Conservation (phyloP, 2,329 filamentous ascomycete genomes). For the Ceratocystis cacaofunesta region DNA sequence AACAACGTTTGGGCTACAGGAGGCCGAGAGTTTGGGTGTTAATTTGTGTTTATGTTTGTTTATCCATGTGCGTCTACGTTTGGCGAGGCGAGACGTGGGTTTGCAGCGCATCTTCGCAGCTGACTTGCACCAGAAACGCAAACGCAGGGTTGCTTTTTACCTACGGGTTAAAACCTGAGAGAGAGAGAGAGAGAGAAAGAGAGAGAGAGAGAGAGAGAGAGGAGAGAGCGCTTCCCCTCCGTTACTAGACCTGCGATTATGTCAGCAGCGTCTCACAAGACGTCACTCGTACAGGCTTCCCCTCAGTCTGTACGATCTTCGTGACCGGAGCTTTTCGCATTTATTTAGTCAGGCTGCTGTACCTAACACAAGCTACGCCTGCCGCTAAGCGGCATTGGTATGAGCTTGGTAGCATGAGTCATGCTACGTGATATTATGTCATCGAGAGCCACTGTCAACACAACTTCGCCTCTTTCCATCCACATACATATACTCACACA, state of each 20-base stretch:
- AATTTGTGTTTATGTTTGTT: neutral
- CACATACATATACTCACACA: neutral
- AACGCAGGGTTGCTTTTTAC: neutral
- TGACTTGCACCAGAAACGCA: neutral
- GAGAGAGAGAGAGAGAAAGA: too few relatives aligned
- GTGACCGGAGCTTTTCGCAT: neutral
- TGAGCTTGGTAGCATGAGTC: neutral
- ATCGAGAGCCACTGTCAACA: neutral
- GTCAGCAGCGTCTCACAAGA: conserved; percentile 7
- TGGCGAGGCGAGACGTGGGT: neutral
- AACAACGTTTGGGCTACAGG: neutral
- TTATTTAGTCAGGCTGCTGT: too few relatives aligned
- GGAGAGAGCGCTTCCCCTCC: neutral
- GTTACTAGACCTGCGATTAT: neutral
- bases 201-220: too few relatives aligned
- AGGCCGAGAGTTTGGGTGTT: neutral
- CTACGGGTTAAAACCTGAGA: neutral
- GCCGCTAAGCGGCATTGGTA: neutral
- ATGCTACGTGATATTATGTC: neutral
- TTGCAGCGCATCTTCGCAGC: too few relatives aligned
- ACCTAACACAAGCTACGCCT: neutral
- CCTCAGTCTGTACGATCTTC: neutral
- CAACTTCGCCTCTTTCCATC: neutral
- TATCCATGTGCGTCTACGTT: too few relatives aligned
- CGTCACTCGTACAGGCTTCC: conserved; percentile 1